phyloP scores from a whole-genome alignment of 805 yeast genomes.

The Maudiozyma barnettii region DNA sequence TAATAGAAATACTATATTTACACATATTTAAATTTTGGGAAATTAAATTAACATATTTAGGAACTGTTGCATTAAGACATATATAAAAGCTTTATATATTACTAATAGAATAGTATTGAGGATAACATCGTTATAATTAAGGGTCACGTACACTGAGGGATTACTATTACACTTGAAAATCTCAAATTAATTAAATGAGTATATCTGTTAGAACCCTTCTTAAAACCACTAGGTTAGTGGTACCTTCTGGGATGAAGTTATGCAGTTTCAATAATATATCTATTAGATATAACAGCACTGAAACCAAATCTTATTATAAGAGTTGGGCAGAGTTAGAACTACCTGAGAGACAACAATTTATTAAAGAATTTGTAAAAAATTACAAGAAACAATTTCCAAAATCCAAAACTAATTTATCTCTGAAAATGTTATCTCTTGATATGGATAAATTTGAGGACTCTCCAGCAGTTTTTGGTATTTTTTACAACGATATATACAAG shows the following conservation, averaged over 20 bases:
- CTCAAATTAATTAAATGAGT: no score
- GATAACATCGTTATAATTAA: no score
- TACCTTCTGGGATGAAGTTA: neutral
- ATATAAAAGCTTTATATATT: no score
- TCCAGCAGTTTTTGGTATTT: constrained; percentile 26
- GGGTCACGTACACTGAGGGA: no score
- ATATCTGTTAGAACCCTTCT: no score
- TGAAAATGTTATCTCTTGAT: constrained; percentile 17
- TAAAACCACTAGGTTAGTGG: no score
- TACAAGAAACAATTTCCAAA: constrained; percentile 23
- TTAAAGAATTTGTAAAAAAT: constrained; percentile 18
- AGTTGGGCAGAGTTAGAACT: constrained; percentile 20
- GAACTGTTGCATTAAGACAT: no score
- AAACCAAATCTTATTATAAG: constrained; percentile 6
- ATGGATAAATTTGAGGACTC: constrained; percentile 20
- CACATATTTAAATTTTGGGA: no score
- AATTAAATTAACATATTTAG: no score
- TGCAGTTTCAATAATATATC: neutral
- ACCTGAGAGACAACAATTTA: constrained; percentile 20
- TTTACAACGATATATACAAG: constrained; percentile 26
- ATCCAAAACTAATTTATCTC: constrained; percentile 24
- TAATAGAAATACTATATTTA: no score
- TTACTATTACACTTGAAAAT: no score
- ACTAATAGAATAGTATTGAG: no score
- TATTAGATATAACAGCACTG: neutral